phyloP scores from a whole-genome alignment of 352 stramenopile genomes.

The Phytophthora ramorum region DNA sequence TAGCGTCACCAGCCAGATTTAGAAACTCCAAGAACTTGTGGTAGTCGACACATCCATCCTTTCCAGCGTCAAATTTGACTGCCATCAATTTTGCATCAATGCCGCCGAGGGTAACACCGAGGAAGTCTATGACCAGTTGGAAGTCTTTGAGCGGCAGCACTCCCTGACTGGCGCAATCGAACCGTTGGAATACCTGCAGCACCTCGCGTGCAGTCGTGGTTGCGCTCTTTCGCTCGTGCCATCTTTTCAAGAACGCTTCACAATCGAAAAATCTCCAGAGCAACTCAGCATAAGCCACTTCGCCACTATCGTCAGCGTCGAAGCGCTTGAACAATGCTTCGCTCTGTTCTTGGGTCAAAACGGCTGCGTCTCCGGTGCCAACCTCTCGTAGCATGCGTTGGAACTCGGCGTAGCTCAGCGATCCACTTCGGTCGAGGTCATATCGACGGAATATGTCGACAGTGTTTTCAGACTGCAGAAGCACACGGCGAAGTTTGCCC shows the following conservation, averaged over 20 bases:
- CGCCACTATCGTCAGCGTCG: constrained; percentile 52
- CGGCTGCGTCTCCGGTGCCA: constrained; percentile 20
- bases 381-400: constrained; percentile 39
- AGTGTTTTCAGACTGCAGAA: constrained; percentile 28
- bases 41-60: constrained; percentile 71
- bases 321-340: constrained; percentile 54
- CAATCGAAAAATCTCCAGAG: constrained; percentile 74
- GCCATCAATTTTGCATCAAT: constrained; percentile 54
- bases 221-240: constrained; percentile 46
- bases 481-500: constrained; percentile 57
- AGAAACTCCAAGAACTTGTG: constrained; percentile 65
- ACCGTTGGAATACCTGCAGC: constrained; percentile 54
- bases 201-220: constrained; percentile 22
- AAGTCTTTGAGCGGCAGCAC: constrained; percentile 54
- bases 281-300: constrained; percentile 66
- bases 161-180: constrained; percentile 47
- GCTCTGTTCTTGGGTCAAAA: constrained; percentile 52
- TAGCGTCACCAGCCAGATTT: constrained; percentile 15
- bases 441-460: constrained; percentile 56
- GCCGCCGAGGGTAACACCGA: constrained; percentile 57
- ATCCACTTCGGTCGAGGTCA: constrained; percentile 55
- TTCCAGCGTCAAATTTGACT: constrained; percentile 59
- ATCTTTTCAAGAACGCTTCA: constrained; percentile 65
- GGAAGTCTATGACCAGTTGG: constrained; percentile 54
- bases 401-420: constrained; percentile 58